Evolutionary conservation across 2,329 filamentous ascomycete genomes (phyloP), one percentile per base, ranked within the genome.

Genomic region (Alternaria triticina): DNA sequence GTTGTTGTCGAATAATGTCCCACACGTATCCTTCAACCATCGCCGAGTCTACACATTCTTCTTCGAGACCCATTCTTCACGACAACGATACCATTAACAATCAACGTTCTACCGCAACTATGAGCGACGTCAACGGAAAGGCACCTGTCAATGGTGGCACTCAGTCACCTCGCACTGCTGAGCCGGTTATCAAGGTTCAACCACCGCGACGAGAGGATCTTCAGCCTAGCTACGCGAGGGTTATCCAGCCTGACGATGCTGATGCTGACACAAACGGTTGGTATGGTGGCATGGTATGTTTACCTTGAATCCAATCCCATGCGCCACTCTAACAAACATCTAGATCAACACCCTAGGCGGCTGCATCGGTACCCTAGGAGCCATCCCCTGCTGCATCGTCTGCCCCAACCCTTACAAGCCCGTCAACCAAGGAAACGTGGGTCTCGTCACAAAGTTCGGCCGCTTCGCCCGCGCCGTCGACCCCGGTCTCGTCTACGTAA

Each of bases 381-480:
- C 96, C 17, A 86, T 98, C 70, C 96, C 96, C 5, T 97, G 94
- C 88, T 97, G 94, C 80, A 83, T 97, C 78, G 85, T 90, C 82
- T 97, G 92, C 84, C 96, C 96, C 54, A 99, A 99, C 83, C 96
- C 95, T 3, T 98, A 94, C 87, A 97, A 96, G 84, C 90, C 89
- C 51, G 95, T 99, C 63, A 84, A 87, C 59, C 96, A 98, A 83
- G 96, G 96, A 73, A 94, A 97, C 72, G 96, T 99, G 52, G 96
- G 96, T 65, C 87, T 99, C 47, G 91, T 99, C 78, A 97, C 94
- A 77, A 96, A 95, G 82, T 99, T 99, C 71, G 96, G 96, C 72
- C 87, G 90, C 69, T 98, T 99, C 83, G 93, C 97, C 82, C 92
- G 94, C 81, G 94, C 96, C 11, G 95, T 98, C 70, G 96, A 99